Conservation (phyloP, 192 early-diverging fungal genomes). For the Coemansia sp. region DNA sequence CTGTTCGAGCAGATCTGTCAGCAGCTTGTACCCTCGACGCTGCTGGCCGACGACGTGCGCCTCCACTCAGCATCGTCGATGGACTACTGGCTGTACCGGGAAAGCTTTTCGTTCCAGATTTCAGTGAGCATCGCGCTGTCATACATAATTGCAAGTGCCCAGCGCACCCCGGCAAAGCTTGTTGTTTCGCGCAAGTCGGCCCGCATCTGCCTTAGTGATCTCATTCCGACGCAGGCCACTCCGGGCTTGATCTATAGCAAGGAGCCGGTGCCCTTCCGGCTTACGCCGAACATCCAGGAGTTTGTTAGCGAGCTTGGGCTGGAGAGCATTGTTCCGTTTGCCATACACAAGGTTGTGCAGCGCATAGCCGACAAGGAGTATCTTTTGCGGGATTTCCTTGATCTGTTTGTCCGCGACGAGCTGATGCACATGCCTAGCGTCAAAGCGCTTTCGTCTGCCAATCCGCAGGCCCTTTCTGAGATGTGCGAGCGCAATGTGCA, state of each 20-base stretch:
- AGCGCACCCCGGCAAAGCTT: constrained; percentile 86
- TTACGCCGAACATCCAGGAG: constrained; percentile 95
- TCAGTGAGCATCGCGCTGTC: constrained; percentile 89
- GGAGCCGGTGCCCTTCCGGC: constrained; percentile 94
- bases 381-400: constrained; percentile 92
- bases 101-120: constrained; percentile 91
- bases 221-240: constrained; percentile 66
- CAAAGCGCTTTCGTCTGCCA: constrained; percentile 56
- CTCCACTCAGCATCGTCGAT: constrained; percentile 71
- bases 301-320: constrained; percentile 93
- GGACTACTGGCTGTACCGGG: constrained; percentile 92
- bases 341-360: constrained; percentile 80
- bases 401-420: constrained; percentile 94
- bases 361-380: constrained; percentile 81
- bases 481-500: constrained; percentile 55
- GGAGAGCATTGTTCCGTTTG: constrained; percentile 86
- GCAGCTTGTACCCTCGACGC: constrained; percentile 81
- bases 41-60: constrained; percentile 82
- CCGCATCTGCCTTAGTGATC: constrained; percentile 83
- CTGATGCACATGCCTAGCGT: constrained; percentile 70
- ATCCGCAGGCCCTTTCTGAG: constrained; percentile 43
- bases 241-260: constrained; percentile 65
- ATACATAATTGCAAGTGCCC: constrained; percentile 84
- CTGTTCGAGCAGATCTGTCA: constrained; percentile 85
- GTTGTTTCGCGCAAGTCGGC: constrained; percentile 82